Percentiles rank a stretch among this genome's conserved stretches.
phyloP scores from a whole-genome alignment of 352 stramenopile species.

The Phytophthora idaei region DNA sequence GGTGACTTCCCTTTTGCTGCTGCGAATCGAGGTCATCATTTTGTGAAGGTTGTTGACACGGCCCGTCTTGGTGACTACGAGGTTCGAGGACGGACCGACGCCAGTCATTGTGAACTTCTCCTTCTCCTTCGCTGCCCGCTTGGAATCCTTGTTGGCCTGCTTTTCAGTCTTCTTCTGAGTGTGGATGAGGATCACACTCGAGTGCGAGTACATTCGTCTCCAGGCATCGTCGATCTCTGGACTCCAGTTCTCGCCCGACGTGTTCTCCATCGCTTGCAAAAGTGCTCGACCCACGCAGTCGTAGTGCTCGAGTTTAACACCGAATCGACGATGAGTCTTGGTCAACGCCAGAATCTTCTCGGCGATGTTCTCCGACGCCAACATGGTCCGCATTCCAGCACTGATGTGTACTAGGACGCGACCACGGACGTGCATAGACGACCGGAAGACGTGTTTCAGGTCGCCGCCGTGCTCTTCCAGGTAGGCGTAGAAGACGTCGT shows the following conservation, averaged over 20 bases:
- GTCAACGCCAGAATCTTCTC: conserved; percentile 49
- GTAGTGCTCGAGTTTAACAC: conserved; percentile 55
- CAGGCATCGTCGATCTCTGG: conserved; percentile 49
- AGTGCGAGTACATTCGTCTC: conserved; percentile 47
- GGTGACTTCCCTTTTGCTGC: conserved; percentile 14
- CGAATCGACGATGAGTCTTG: conserved; percentile 56
- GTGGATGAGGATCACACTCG: conserved; percentile 49
- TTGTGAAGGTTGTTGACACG: conserved; percentile 27
- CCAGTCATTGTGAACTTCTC: conserved; percentile 16
- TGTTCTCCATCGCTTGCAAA: conserved; percentile 48
- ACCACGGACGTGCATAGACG: conserved; percentile 54
- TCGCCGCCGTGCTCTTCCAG: conserved; percentile 53
- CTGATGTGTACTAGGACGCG: conserved; percentile 60
- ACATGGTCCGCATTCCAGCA: conserved; percentile 54
- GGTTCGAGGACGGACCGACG: conserved; percentile 23
- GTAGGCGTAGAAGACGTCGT: conserved; percentile 61
- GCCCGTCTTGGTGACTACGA: conserved; percentile 30
- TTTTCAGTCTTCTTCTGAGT: conserved; percentile 40
- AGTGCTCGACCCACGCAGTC: conserved; percentile 45
- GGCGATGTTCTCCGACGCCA: conserved; percentile 37
- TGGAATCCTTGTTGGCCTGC: conserved; percentile 23
- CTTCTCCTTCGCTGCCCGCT: conserved; percentile 24
- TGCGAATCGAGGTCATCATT: conserved; percentile 33
- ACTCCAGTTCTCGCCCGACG: conserved; percentile 45
- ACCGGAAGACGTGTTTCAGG: conserved; percentile 56